Evolutionary conservation across 441 rosid species (phyloP).

Genomic region (Macaranga tanarius): DNA sequence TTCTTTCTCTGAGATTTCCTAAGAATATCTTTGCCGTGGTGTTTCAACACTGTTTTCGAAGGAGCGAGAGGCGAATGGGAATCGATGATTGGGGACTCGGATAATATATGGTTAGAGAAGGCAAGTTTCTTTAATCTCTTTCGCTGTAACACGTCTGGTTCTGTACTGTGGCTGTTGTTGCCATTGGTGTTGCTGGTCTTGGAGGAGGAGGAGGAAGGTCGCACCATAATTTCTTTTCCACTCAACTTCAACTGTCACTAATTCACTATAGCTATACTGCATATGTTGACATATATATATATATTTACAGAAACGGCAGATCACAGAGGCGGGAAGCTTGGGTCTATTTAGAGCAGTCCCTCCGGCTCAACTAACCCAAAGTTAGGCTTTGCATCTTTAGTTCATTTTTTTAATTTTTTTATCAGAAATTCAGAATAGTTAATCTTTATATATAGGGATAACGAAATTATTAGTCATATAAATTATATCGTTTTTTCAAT

Average conservation of each 20-base stretch:
- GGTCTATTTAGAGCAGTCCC: too few species aligned
- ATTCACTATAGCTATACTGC: too few species aligned
- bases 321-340: too few species aligned
- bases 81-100: constrained; percentile 44
- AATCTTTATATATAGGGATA: too few species aligned
- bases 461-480: too few species aligned
- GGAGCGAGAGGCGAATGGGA: constrained; percentile 45
- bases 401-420: too few species aligned
- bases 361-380: too few species aligned
- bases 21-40: constrained; percentile 75
- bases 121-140: constrained; percentile 59
- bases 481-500: too few species aligned
- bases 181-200: neutral
- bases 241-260: neutral
- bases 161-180: neutral
- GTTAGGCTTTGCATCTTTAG: too few species aligned
- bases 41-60: constrained; percentile 61
- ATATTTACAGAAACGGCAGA: too few species aligned
- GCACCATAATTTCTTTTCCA: neutral
- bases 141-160: constrained; percentile 39
- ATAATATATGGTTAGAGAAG: constrained; percentile 41
- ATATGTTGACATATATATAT: too few species aligned
- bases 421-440: too few species aligned
- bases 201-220: neutral
- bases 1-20: constrained; percentile 84